Conservation (phyloP, 2,329 filamentous ascomycete species). For the Colletotrichum spinosum region DNA sequence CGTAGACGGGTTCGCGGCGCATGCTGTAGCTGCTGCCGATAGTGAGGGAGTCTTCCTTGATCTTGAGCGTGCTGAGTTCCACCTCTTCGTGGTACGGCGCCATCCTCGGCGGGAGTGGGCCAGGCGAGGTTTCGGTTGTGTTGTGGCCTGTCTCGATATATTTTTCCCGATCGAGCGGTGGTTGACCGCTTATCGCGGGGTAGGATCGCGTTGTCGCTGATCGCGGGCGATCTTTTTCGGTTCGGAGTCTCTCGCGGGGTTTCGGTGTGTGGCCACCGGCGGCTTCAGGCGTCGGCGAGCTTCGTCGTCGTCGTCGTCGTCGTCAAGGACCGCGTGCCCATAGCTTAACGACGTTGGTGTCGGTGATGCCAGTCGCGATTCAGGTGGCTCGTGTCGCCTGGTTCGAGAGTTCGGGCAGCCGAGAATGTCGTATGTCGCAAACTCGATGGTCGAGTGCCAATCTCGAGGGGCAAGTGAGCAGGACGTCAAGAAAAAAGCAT, state of each 20-base stretch:
- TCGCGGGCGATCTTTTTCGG: neutral
- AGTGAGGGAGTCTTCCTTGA: slow-evolving; percentile 68
- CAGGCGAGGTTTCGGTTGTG: no score
- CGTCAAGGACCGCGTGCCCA: slow-evolving; percentile 22
- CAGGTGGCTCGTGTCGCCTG: no score
- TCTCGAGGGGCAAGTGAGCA: no score
- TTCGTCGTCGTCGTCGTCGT: neutral
- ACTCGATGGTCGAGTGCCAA: no score
- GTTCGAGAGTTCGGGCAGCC: no score
- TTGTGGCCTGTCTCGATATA: no score
- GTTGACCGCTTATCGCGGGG: slow-evolving; percentile 6
- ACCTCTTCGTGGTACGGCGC: slow-evolving; percentile 55
- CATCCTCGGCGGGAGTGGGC: slow-evolving; percentile 42
- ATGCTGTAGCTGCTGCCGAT: slow-evolving; percentile 63
- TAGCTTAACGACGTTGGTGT: slow-evolving; percentile 7
- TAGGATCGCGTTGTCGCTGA: neutral
- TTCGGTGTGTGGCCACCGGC: no score
- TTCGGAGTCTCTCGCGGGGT: neutral
- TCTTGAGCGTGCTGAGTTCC: slow-evolving; percentile 68
- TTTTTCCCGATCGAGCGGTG: no score
- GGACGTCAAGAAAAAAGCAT: no score
- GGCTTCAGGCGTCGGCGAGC: no score
- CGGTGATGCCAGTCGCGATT: neutral
- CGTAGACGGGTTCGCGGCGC: slow-evolving; percentile 63
- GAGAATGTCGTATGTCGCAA: no score